Conservation (phyloP, 1,139 yeast species). For the Candida gigantensis region DNA sequence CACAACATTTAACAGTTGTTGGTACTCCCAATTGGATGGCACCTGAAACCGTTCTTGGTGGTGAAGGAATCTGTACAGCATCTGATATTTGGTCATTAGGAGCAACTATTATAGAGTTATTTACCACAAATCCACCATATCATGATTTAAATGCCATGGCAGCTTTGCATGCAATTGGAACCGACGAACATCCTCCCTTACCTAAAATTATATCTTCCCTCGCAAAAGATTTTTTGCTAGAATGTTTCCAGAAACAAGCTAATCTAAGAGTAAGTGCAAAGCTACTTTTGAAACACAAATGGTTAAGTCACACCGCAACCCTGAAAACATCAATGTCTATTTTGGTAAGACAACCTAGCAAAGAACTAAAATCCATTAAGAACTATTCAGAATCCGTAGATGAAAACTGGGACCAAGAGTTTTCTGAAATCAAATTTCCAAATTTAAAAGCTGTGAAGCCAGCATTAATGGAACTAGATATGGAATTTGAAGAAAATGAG, state of each 20-base stretch:
- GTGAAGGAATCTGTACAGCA: constrained; percentile 85
- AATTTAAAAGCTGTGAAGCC: constrained; percentile 7
- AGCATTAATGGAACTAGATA: constrained; percentile 1
- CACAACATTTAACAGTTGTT: constrained; percentile 45
- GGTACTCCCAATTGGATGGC: constrained; percentile 93
- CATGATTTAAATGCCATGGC: constrained; percentile 82
- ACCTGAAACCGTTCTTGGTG: constrained; percentile 71
- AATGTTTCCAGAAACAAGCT: constrained; percentile 81
- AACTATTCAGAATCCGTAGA: constrained; percentile 30
- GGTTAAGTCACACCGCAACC: constrained; percentile 44
- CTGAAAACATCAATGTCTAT: constrained; percentile 7
- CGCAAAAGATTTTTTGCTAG: constrained; percentile 64
- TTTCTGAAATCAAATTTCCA: constrained; percentile 21
- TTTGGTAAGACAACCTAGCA: constrained; percentile 11
- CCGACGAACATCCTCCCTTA: constrained; percentile 77
- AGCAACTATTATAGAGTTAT: constrained; percentile 84
- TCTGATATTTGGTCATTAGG: constrained; percentile 96
- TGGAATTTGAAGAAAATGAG: neutral
- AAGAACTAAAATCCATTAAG: constrained; percentile 23
- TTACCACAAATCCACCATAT: constrained; percentile 88
- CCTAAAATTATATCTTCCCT: constrained; percentile 60
- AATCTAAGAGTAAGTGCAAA: constrained; percentile 58
- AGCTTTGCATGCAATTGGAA: constrained; percentile 89
- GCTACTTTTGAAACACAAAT: constrained; percentile 57
- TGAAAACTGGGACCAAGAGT: constrained; percentile 41